Conservation (phyloP, 164 flowering plant genomes). For the Tinospora cordifolia region DNA sequence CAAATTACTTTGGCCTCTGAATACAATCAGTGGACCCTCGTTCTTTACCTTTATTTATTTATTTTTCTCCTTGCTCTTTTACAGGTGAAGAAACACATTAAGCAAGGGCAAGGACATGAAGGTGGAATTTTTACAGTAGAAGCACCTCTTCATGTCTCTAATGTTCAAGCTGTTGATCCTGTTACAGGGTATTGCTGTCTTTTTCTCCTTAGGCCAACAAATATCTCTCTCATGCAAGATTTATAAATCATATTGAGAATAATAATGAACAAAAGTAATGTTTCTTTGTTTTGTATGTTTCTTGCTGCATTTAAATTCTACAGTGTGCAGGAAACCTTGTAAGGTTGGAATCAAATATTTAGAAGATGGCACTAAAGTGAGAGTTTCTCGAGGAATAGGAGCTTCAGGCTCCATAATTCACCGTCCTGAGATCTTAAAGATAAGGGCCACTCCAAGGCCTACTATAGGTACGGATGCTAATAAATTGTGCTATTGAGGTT, state of each 20-base stretch:
- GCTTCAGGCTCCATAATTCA: constrained; percentile 87
- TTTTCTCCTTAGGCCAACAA: not conserved
- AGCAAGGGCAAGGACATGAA: constrained; percentile 90
- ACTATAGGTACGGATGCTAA: constrained; percentile 42
- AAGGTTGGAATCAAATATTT: constrained; percentile 64
- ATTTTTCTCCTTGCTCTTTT: constrained; percentile 4
- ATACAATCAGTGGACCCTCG: no score
- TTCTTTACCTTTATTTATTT: no score
- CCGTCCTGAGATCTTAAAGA: constrained; percentile 89
- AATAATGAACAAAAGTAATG: not conserved
- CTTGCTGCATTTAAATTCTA: not conserved
- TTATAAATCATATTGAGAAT: not conserved
- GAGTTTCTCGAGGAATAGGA: constrained; percentile 75
- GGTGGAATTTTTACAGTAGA: constrained; percentile 96
- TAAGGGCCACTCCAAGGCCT: constrained; percentile 81
- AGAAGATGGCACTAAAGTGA: constrained; percentile 86
- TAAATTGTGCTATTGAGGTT: not conserved
- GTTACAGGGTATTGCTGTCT: constrained; percentile 52
- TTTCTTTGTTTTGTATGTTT: not conserved
- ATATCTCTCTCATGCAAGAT: not conserved
- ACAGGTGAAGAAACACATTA: constrained; percentile 89
- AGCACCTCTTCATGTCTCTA: constrained; percentile 96
- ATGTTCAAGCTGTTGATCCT: constrained; percentile 86
- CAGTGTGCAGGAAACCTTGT: constrained; percentile 58
- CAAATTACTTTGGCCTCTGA: not conserved